Evolutionary conservation across 768 basidiomycete species (phyloP).

Genomic region (Leucocoprinus sp.): DNA sequence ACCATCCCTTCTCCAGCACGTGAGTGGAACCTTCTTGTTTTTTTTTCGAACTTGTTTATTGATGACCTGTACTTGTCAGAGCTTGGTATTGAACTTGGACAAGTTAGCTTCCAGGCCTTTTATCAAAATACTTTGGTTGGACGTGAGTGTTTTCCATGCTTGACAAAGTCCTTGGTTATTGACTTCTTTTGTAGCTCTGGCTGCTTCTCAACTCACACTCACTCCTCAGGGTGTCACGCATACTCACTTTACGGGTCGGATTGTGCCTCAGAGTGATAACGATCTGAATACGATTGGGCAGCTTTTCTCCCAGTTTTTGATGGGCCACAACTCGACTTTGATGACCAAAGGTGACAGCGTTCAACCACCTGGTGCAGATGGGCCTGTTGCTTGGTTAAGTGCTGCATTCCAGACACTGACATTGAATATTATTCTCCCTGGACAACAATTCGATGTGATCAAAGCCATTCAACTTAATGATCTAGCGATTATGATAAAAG

Average conservation of each 20-base stretch:
- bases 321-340: constrained; percentile 56
- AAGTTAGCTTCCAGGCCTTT: constrained; percentile 52
- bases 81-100: constrained; percentile 62
- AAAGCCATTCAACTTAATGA: constrained; percentile 55
- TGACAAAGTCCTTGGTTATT: not conserved
- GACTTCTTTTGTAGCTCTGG: constrained; percentile 34
- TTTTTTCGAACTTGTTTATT: not conserved
- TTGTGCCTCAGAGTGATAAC: constrained; percentile 52
- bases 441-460: constrained; percentile 55
- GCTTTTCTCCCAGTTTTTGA: constrained; percentile 61
- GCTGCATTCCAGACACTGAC: constrained; percentile 63
- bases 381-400: constrained; percentile 54
- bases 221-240: constrained; percentile 37
- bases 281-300: constrained; percentile 46
- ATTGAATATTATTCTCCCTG: constrained; percentile 54
- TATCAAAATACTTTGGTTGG: constrained; percentile 51
- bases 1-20: constrained; percentile 59
- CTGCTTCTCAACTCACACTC: constrained; percentile 40
- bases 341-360: constrained; percentile 52
- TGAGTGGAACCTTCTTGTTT: constrained; percentile 28
- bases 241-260: constrained; percentile 53
- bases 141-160: constrained; percentile 33
- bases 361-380: constrained; percentile 43
- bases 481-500: constrained; percentile 43
- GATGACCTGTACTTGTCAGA: constrained; percentile 33